These are phyloP conservation scores for Annulohypoxylon stygium DNA, from an alignment of 495 filamentous ascomycete species.

Conservation along the genomic window DNA sequence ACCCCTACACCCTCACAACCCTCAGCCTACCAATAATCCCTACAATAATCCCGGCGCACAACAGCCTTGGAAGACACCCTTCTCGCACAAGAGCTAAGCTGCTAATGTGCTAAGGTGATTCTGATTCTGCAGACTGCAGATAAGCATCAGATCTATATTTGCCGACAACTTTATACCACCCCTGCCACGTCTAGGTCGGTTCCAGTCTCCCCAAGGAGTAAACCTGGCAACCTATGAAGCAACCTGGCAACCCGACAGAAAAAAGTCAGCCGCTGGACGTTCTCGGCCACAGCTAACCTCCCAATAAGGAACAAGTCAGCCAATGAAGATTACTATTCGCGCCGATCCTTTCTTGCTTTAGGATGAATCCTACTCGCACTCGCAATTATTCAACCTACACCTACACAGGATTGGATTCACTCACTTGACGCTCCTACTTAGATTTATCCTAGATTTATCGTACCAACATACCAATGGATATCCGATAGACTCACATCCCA, in stretches of 20 bases:
- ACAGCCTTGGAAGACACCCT: background rate
- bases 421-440: conserved; percentile 10
- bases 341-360: conserved; percentile 34
- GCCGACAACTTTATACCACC: conserved; percentile 28
- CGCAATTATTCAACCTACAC: conserved; percentile 15
- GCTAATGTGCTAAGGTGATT: background rate
- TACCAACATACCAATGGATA: conserved; percentile 7
- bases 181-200: conserved; percentile 19
- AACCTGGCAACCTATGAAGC: background rate
- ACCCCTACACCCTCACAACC: conserved; percentile 12
- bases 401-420: conserved; percentile 13
- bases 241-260: too few relatives aligned
- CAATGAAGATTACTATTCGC: conserved; percentile 32
- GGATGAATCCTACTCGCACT: conserved; percentile 35
- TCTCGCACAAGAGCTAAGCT: background rate
- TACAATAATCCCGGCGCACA: background rate
- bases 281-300: conserved; percentile 18
- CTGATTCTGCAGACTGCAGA: conserved; percentile 9
- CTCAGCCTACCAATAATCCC: conserved; percentile 15
- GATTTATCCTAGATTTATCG: conserved; percentile 8
- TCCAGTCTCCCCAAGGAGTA: conserved; percentile 3
- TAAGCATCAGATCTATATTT: conserved; percentile 43
- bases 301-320: conserved; percentile 16
- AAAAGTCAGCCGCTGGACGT: conserved; percentile 31
- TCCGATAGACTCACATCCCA: conserved; percentile 1